Evolutionary conservation across 164 flowering plant genomes (phyloP).

Genomic region (Magnolia sinica): DNA sequence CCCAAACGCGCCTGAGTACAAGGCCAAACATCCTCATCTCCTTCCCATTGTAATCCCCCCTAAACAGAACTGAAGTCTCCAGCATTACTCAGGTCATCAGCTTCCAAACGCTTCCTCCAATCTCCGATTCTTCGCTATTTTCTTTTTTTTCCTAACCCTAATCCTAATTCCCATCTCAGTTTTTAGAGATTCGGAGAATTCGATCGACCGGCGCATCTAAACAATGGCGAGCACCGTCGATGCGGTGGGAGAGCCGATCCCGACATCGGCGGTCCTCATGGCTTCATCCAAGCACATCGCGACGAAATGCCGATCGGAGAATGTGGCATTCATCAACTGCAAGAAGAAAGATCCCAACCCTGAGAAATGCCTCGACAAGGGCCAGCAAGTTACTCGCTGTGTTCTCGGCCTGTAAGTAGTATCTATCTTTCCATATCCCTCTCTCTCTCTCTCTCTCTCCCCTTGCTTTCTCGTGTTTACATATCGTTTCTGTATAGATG

Average conservation of each 20-base stretch:
- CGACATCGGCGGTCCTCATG: conserved; percentile 80
- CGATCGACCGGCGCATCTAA: not conserved
- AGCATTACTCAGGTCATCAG: no score
- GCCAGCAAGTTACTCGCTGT: conserved; percentile 79
- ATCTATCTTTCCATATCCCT: no score
- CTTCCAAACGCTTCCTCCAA: no score
- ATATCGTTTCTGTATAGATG: not conserved
- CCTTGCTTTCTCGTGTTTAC: not conserved
- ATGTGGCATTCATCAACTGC: conserved; percentile 76
- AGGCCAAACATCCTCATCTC: no score
- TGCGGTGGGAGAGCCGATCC: conserved; percentile 65
- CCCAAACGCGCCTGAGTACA: conserved; percentile 18
- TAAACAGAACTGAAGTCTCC: no score
- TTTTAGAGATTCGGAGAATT: no score
- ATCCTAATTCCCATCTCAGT: no score
- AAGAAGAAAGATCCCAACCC: conserved; percentile 92
- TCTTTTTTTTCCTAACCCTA: no score
- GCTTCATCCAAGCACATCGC: conserved; percentile 77
- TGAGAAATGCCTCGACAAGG: conserved; percentile 91
- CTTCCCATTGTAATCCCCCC: no score
- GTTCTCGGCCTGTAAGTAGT: conserved; percentile 62
- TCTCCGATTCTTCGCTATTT: no score
- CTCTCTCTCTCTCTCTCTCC: no score
- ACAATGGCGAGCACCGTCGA: conserved; percentile 60
- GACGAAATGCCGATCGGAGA: conserved; percentile 53